These are phyloP conservation scores for Xylaria sp. DNA, from an alignment of 495 filamentous ascomycete genomes.

Conservation along the genomic window DNA sequence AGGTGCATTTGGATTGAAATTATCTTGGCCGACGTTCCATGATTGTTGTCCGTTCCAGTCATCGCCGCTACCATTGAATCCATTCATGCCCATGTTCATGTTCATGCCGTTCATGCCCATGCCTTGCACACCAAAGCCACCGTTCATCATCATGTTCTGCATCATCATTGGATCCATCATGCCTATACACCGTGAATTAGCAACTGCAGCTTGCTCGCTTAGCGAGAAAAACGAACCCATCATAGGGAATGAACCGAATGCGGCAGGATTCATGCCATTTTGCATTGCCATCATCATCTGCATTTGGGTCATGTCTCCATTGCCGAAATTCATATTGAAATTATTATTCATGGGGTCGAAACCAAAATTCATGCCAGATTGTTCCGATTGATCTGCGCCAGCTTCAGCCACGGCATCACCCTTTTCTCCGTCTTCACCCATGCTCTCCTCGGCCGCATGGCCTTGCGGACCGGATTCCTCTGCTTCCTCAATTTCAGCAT, in stretches of 20 bases:
- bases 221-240: slow-evolving; percentile 71
- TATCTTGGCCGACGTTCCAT: slow-evolving; percentile 79
- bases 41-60: slow-evolving; percentile 72
- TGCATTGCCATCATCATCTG: slow-evolving; percentile 75
- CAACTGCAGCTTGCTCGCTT: slow-evolving; percentile 3
- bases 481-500: slow-evolving; percentile 29
- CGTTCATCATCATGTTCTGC: slow-evolving; percentile 84
- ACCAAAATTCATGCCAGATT: slow-evolving; percentile 47
- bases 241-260: slow-evolving; percentile 73
- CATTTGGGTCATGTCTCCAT: slow-evolving; percentile 75
- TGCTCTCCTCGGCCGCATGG: slow-evolving; percentile 39
- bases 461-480: slow-evolving; percentile 32
- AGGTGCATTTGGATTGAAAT: slow-evolving; percentile 75
- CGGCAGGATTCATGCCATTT: slow-evolving; percentile 70
- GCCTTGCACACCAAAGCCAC: slow-evolving; percentile 77
- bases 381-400: slow-evolving; percentile 43
- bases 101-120: slow-evolving; percentile 94
- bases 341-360: slow-evolving; percentile 59
- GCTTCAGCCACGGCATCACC: slow-evolving; percentile 41
- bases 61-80: slow-evolving; percentile 71
- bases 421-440: slow-evolving; percentile 38
- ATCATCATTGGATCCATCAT: slow-evolving; percentile 94
- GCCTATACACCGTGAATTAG: slow-evolving; percentile 55
- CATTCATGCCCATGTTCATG: slow-evolving; percentile 87
- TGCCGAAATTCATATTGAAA: slow-evolving; percentile 73